Conservation (phyloP, 2,329 filamentous ascomycete genomes). For the Beauveria australis region DNA sequence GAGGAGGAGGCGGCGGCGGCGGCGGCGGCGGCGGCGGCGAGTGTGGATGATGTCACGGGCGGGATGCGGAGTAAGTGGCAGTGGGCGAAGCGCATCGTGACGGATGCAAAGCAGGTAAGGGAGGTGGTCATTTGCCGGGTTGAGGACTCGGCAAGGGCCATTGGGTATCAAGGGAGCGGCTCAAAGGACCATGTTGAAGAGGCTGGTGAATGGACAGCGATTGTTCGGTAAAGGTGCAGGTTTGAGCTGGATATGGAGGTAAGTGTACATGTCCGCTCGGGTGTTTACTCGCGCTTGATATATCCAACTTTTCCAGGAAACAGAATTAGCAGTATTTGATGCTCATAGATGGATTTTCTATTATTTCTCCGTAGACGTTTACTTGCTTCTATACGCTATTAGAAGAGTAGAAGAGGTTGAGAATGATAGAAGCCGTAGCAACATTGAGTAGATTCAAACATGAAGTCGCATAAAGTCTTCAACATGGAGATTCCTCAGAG, state of each 20-base stretch:
- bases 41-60: conserved; percentile 10
- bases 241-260: not conserved
- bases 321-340: not conserved
- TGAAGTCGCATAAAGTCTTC: no score
- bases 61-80: conserved; percentile 11
- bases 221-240: not conserved
- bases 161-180: not conserved
- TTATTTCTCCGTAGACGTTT: no score
- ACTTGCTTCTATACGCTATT: no score
- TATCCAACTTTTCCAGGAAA: no score
- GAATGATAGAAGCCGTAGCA: no score
- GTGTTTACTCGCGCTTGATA: not conserved
- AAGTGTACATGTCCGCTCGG: not conserved
- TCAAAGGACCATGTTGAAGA: not conserved
- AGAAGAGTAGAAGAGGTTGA: no score
- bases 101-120: not conserved
- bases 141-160: not conserved
- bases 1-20: no score
- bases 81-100: conserved; percentile 11
- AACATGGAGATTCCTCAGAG: not conserved
- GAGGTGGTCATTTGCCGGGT: conserved; percentile 7
- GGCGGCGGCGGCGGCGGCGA: not conserved
- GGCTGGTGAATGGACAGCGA: not conserved
- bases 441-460: no score
- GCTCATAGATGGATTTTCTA: no score